Percentiles rank a stretch among this genome's conserved stretches.
phyloP scores from a whole-genome alignment of 371 early-diverging fungal species.

The Funneliformis caledonium region DNA sequence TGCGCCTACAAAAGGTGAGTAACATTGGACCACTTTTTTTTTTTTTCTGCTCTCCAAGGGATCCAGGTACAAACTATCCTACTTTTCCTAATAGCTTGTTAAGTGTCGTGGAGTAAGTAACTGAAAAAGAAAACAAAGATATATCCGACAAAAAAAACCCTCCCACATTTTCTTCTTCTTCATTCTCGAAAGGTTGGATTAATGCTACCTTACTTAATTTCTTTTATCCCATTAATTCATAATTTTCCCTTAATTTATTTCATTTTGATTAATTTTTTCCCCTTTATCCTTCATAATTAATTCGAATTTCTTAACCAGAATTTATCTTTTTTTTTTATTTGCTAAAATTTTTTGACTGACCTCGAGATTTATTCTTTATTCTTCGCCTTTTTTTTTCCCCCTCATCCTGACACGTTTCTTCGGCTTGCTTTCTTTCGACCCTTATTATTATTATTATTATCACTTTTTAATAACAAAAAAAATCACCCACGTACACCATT shows the following conservation, averaged over 20 bases:
- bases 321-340: too few relatives aligned
- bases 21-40: conserved; percentile 32
- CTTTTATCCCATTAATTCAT: not conserved
- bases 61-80: conserved; percentile 34
- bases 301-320: too few relatives aligned
- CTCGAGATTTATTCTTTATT: too few relatives aligned
- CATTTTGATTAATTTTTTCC: not conserved
- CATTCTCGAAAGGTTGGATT: not conserved
- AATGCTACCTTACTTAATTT: not conserved
- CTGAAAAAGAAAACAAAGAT: conserved; percentile 1
- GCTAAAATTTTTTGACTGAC: too few relatives aligned
- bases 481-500: not conserved
- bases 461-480: not conserved
- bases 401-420: too few relatives aligned
- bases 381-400: too few relatives aligned
- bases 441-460: not conserved
- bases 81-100: conserved; percentile 17
- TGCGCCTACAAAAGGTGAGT: conserved; percentile 29
- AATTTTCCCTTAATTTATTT: not conserved
- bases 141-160: not conserved
- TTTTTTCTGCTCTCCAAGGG: conserved; percentile 32
- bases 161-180: conserved; percentile 1
- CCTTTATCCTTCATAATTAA: too few relatives aligned
- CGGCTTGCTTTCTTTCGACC: too few relatives aligned
- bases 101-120: conserved; percentile 14